Evolutionary conservation across 1,284 basidiomycete species (phyloP).

Genomic region (Rhodotorula sp.): DNA sequence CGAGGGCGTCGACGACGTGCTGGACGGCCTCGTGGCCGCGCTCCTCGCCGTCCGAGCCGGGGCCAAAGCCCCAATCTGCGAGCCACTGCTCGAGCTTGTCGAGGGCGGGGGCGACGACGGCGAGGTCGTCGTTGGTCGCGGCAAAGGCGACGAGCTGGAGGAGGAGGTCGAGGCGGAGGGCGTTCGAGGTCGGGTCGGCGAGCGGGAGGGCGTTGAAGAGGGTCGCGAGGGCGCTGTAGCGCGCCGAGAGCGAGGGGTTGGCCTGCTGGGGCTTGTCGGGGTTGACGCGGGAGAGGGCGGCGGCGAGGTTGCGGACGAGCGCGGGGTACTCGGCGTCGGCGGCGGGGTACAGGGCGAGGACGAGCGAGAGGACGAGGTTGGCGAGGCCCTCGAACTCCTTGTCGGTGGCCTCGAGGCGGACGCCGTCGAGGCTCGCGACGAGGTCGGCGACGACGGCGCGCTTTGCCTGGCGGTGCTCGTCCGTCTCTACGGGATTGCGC

Average conservation of each 20-base stretch:
- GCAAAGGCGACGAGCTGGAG: slow-evolving; percentile 62
- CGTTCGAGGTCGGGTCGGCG: slow-evolving; percentile 61
- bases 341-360: slow-evolving; percentile 25
- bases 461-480: slow-evolving; percentile 24
- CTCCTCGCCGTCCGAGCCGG: not conserved
- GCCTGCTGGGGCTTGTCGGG: not conserved
- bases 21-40: slow-evolving; percentile 53
- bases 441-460: slow-evolving; percentile 20
- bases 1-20: slow-evolving; percentile 64
- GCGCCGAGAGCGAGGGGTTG: slow-evolving; percentile 33
- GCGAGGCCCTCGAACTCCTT: slow-evolving; percentile 33
- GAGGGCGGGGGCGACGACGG: slow-evolving; percentile 75
- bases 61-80: slow-evolving; percentile 2
- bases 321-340: slow-evolving; percentile 16
- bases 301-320: slow-evolving; percentile 16
- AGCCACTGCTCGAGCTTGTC: slow-evolving; percentile 45
- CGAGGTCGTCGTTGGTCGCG: slow-evolving; percentile 67
- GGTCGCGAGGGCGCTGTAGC: slow-evolving; percentile 69
- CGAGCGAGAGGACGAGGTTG: slow-evolving; percentile 40
- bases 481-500: slow-evolving; percentile 9
- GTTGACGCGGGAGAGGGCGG: slow-evolving; percentile 27
- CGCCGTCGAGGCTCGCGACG: slow-evolving; percentile 10
- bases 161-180: slow-evolving; percentile 58
- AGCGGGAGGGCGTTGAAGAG: slow-evolving; percentile 79
- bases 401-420: slow-evolving; percentile 24